These are phyloP conservation scores for Neurospora tetrasperma DNA, from an alignment of 495 filamentous ascomycete genomes.

Conservation along the genomic window DNA sequence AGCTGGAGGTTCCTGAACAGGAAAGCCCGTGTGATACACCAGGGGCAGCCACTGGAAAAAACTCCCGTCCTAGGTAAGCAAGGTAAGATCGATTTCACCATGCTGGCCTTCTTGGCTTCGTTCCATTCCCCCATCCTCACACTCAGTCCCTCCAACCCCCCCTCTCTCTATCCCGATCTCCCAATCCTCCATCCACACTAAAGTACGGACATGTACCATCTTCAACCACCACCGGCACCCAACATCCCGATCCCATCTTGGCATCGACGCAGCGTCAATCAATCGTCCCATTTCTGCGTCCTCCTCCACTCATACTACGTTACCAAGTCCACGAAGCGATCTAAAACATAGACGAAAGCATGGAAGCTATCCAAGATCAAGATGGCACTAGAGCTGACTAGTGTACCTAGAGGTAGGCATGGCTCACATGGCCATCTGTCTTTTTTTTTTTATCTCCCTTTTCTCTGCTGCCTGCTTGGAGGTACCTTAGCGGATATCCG, in stretches of 20 bases:
- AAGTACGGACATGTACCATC: background rate
- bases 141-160: background rate
- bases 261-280: background rate
- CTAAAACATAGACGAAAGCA: background rate
- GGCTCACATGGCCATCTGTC: background rate
- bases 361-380: background rate
- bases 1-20: background rate
- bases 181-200: slow-evolving; percentile 3
- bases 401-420: background rate
- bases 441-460: background rate
- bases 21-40: background rate
- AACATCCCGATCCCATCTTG: background rate
- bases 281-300: background rate
- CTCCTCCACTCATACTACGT: background rate
- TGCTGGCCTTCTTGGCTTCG: background rate
- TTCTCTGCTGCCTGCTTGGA: background rate
- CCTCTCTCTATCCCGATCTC: background rate
- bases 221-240: background rate
- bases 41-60: slow-evolving; percentile 1
- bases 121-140: background rate
- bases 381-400: background rate
- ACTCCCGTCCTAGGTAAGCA: background rate
- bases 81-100: background rate
- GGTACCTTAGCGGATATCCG: background rate
- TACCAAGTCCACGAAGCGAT: background rate